Evolutionary conservation across 345 rosid species (phyloP).

Genomic region (Atalantia buxifolia): DNA sequence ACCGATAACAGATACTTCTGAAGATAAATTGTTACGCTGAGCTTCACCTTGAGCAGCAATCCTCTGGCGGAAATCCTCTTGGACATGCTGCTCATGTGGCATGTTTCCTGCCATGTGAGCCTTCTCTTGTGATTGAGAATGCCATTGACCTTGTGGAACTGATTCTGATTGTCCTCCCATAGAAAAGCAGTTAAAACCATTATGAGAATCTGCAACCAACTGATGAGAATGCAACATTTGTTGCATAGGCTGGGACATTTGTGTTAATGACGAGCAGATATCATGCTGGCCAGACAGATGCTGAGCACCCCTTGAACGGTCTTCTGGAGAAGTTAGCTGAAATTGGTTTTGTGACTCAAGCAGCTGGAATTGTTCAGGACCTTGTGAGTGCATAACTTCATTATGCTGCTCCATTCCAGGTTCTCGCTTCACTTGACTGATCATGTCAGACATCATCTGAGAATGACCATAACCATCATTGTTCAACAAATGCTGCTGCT

Average conservation of each 20-base stretch:
- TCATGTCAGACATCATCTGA: constrained; percentile 51
- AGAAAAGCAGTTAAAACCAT: constrained; percentile 41
- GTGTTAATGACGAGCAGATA: constrained; percentile 40
- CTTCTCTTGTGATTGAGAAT: constrained; percentile 53
- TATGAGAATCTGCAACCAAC: constrained; percentile 46
- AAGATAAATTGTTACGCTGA: constrained; percentile 59
- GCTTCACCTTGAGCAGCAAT: constrained; percentile 76
- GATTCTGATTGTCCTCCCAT: constrained; percentile 53
- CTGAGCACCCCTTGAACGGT: constrained; percentile 40
- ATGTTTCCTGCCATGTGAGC: constrained; percentile 42
- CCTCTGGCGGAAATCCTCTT: constrained; percentile 74
- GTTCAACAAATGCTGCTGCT: constrained; percentile 46
- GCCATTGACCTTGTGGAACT: constrained; percentile 57
- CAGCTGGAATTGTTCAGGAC: constrained; percentile 54
- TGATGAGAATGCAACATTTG: constrained; percentile 54
- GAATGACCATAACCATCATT: constrained; percentile 55
- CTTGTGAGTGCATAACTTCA: constrained; percentile 50
- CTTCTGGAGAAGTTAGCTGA: constrained; percentile 59
- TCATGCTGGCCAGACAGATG: constrained; percentile 41
- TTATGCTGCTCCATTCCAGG: constrained; percentile 54
- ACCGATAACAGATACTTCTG: constrained; percentile 53
- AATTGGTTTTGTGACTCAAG: constrained; percentile 65
- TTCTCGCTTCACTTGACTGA: constrained; percentile 58
- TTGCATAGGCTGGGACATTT: constrained; percentile 59
- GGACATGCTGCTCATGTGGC: constrained; percentile 61